Evolutionary conservation across 192 early-diverging fungal genomes (phyloP).

Genomic region (Coemansia asiatica): DNA sequence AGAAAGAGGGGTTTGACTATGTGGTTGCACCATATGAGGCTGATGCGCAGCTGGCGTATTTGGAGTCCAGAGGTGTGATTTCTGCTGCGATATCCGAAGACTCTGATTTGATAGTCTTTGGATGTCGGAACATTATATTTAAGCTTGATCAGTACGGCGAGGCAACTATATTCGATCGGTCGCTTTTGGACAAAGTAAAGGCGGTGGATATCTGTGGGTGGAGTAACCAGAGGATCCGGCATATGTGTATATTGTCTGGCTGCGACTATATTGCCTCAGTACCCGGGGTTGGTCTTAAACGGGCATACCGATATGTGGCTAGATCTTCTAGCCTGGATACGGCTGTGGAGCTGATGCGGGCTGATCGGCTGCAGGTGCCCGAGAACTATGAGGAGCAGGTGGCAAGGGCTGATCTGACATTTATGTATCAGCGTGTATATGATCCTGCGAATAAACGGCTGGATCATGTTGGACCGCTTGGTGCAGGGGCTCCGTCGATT

Average conservation of each 20-base stretch:
- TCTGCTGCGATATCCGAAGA: constrained; percentile 90
- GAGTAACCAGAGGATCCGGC: constrained; percentile 64
- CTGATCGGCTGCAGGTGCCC: constrained; percentile 56
- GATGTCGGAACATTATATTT: constrained; percentile 76
- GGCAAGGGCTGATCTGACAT: constrained; percentile 77
- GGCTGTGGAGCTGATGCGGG: constrained; percentile 48
- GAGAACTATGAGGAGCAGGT: constrained; percentile 71
- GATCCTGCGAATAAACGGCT: constrained; percentile 59
- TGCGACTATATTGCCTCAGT: constrained; percentile 92
- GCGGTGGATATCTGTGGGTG: constrained; percentile 61
- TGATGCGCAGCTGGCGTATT: constrained; percentile 89
- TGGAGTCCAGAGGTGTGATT: constrained; percentile 68
- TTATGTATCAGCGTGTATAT: constrained; percentile 89
- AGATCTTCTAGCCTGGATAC: constrained; percentile 68
- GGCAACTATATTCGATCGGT: constrained; percentile 63
- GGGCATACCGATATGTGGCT: constrained; percentile 58
- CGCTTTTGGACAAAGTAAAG: constrained; percentile 52
- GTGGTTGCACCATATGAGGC: constrained; percentile 97
- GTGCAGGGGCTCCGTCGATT: constrained; percentile 33
- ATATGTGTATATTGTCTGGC: constrained; percentile 96
- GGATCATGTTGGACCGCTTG: constrained; percentile 61
- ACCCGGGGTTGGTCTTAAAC: constrained; percentile 84
- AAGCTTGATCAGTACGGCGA: constrained; percentile 79
- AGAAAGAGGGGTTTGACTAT: constrained; percentile 65
- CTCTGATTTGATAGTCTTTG: constrained; percentile 93